Evolutionary conservation across 2,329 filamentous ascomycete genomes (phyloP).

Genomic region (Diaporthe nobilis): DNA sequence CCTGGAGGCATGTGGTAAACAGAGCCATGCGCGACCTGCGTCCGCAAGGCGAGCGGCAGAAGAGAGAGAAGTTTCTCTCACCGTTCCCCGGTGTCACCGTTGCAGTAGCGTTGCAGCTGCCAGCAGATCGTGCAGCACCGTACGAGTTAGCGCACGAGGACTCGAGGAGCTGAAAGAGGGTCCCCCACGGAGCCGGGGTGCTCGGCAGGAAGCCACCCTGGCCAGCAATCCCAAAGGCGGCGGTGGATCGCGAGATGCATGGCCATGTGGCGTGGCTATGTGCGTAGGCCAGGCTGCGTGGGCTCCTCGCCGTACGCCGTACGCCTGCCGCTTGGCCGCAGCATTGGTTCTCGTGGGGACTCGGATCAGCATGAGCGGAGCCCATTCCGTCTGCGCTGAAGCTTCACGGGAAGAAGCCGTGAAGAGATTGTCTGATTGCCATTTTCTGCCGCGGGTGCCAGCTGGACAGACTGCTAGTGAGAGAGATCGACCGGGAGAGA

Average conservation of each 20-base stretch:
- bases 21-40: slow-evolving; percentile 1
- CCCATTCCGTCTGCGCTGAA: slow-evolving; percentile 7
- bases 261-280: slow-evolving; percentile 23
- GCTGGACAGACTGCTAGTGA: neutral
- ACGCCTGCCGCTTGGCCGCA: slow-evolving; percentile 11
- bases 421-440: slow-evolving; percentile 15
- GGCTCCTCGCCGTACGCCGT: slow-evolving; percentile 15
- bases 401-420: slow-evolving; percentile 24
- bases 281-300: neutral
- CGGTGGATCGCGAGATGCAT: slow-evolving; percentile 27
- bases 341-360: slow-evolving; percentile 16
- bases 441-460: slow-evolving; percentile 5
- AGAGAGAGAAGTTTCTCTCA: slow-evolving; percentile 27
- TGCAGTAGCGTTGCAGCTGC: slow-evolving; percentile 32
- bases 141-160: slow-evolving; percentile 26
- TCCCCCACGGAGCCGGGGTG: slow-evolving; percentile 14
- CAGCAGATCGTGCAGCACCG: slow-evolving; percentile 34
- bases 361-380: slow-evolving; percentile 21
- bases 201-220: slow-evolving; percentile 20
- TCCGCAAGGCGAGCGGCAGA: neutral
- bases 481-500: slow-evolving; percentile 1
- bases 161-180: slow-evolving; percentile 29
- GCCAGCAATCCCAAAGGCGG: neutral
- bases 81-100: slow-evolving; percentile 31
- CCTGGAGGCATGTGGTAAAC: neutral